Percentiles rank a stretch among this genome's conserved stretches.
These are phyloP conservation scores for Candida tammaniensis DNA, from an alignment of 805 yeast genomes.

Conservation along the genomic window DNA sequence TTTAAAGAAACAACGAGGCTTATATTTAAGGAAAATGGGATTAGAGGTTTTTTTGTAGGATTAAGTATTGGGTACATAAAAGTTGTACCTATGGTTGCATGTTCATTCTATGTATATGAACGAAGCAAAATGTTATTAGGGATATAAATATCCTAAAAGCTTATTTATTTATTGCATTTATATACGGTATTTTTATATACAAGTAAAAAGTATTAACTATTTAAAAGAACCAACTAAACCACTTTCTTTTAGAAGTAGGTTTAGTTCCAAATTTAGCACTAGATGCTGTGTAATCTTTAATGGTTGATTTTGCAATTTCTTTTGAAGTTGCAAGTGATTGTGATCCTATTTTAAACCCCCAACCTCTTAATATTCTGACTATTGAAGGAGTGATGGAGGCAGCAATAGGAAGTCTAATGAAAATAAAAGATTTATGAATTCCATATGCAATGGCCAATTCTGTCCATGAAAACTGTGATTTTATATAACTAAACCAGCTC, in stretches of 20 bases:
- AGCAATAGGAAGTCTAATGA: conserved; percentile 82
- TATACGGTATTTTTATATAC: not conserved
- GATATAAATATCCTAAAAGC: conserved; percentile 30
- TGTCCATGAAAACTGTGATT: conserved; percentile 55
- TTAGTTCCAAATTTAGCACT: conserved; percentile 52
- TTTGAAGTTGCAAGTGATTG: conserved; percentile 44
- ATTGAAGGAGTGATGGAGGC: conserved; percentile 88
- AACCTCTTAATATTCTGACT: conserved; percentile 58
- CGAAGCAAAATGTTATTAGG: conserved; percentile 70
- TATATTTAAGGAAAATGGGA: conserved; percentile 72
- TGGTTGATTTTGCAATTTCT: conserved; percentile 26
- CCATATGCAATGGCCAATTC: conserved; percentile 92
- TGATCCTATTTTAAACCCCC: conserved; percentile 79
- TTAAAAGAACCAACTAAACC: conserved; percentile 60
- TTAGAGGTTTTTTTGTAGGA: conserved; percentile 90
- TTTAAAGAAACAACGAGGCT: conserved; percentile 53
- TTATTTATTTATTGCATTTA: conserved; percentile 7
- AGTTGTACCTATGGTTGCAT: conserved; percentile 96
- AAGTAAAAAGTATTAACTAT: not conserved
- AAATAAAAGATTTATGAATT: conserved; percentile 80
- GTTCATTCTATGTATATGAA: conserved; percentile 93
- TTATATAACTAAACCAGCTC: conserved; percentile 12
- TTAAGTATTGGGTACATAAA: conserved; percentile 92
- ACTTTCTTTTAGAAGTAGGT: conserved; percentile 50
- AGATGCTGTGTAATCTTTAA: conserved; percentile 41